Evolutionary conservation across 2,329 filamentous ascomycete genomes (phyloP), one percentile per base, ranked within the genome.

Genomic region (Trichophyton equinum): DNA sequence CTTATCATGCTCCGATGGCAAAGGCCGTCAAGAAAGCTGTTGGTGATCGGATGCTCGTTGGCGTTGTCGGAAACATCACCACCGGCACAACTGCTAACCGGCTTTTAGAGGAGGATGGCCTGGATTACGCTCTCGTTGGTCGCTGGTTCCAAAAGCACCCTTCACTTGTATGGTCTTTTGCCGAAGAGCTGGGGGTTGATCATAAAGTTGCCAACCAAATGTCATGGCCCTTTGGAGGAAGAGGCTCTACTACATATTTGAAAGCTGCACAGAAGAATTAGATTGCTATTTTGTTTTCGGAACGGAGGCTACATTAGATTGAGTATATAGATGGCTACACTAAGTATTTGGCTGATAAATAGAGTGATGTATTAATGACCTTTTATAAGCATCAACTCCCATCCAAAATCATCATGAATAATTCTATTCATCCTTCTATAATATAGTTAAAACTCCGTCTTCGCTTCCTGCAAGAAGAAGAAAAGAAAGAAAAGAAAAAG

Each of bases 71-170:
- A 3, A 77, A 82, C 62, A 88, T 96, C 67, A 85, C 81, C 42
- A 81, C 81, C 33, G 87, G 85, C 1, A 81, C 85, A 67, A 80
- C 86, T 71, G 90, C 89, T 4, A 81, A 84, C 79, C 65, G 82
- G 76, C 62, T 86, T 68, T 69, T 83, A 1, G 76, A 82, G 62
- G 72, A 76, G 63, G 72, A 76, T 7, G 72, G 74, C 64, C 67
- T 85, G 62, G 91, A 96, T 69, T 72, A 91, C n/a, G 84, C 86
- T 0, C 79, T 92, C 18, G 79, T 87, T 1, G 91, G 83, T 0
- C 79, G 89, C 61, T 86, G 87, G 68, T 94, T 94, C 73, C 79
- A 95, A 75, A 84, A 89, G 71, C 89, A 95, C 69, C 88, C 91
- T 0, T 85, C 88, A 62, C 84, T 91, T 70, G 86, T 90, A 7